Percentiles rank a stretch among this genome's conserved stretches.
phyloP scores from a whole-genome alignment of 208 protist genomes.

The Leishmania major region DNA sequence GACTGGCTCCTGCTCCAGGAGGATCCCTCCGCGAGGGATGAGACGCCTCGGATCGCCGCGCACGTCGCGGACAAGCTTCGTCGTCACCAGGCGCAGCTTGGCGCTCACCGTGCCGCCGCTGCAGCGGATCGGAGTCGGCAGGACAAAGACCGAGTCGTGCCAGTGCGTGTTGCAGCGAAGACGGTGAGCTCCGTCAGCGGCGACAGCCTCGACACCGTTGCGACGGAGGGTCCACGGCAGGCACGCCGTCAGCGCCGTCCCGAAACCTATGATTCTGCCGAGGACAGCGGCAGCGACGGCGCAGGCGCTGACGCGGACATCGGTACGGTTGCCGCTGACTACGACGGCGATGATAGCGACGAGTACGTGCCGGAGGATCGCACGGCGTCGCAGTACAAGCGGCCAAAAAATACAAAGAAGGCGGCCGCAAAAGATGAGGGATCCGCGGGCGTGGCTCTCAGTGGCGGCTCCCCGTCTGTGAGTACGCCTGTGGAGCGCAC shows the following conservation, averaged over 20 bases:
- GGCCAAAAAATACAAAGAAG: not conserved
- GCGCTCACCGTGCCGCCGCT: slow-evolving; percentile 17
- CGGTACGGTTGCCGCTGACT: slow-evolving; percentile 1
- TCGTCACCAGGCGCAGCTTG: slow-evolving; percentile 36
- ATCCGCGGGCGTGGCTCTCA: not conserved
- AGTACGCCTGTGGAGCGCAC: not conserved
- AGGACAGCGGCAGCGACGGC: not conserved
- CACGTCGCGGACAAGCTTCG: slow-evolving; percentile 53
- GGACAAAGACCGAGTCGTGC: not conserved
- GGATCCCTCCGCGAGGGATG: slow-evolving; percentile 28
- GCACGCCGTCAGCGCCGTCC: slow-evolving; percentile 8
- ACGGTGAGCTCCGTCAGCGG: not conserved
- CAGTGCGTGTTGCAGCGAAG: not conserved
- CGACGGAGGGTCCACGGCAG: not conserved
- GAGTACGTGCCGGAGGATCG: slow-evolving; percentile 47
- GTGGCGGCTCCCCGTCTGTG: not conserved
- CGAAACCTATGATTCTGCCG: slow-evolving; percentile 19
- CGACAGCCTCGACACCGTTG: not conserved
- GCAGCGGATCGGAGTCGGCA: slow-evolving; percentile 20
- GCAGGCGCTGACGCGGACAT: not conserved
- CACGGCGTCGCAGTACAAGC: slow-evolving; percentile 25
- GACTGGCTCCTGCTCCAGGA: slow-evolving; percentile 80
- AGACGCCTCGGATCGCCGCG: slow-evolving; percentile 28
- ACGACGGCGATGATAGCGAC: slow-evolving; percentile 31
- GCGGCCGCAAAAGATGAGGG: not conserved